These are phyloP conservation scores for Dacryopinax primogenitus DNA, from an alignment of 768 basidiomycete species.

Conservation along the genomic window DNA sequence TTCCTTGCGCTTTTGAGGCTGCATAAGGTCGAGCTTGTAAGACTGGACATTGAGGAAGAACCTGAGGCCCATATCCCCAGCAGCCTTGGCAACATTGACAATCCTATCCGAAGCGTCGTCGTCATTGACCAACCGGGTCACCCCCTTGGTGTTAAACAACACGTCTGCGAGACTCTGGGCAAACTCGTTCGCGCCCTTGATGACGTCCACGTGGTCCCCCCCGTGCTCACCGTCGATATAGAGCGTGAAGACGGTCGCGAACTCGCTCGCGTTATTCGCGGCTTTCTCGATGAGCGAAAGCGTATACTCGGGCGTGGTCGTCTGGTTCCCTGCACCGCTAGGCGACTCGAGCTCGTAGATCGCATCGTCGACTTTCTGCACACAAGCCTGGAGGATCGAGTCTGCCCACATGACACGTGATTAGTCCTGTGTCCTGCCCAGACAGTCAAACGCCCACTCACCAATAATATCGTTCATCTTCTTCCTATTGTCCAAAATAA, in stretches of 20 bases:
- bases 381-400: slow-evolving; percentile 90
- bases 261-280: slow-evolving; percentile 86
- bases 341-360: slow-evolving; percentile 97
- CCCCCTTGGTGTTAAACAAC: slow-evolving; percentile 84
- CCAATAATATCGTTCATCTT: slow-evolving; percentile 96
- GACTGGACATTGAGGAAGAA: slow-evolving; percentile 95
- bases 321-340: slow-evolving; percentile 83
- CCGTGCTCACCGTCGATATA: slow-evolving; percentile 76
- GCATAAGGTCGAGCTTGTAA: slow-evolving; percentile 76
- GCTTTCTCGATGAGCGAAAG: slow-evolving; percentile 98
- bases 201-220: slow-evolving; percentile 93
- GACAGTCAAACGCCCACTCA: slow-evolving; percentile 24
- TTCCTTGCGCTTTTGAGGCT: slow-evolving; percentile 53
- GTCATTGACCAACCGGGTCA: slow-evolving; percentile 80
- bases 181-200: slow-evolving; percentile 92
- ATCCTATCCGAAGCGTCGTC: slow-evolving; percentile 91
- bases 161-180: slow-evolving; percentile 90
- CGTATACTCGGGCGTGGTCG: slow-evolving; percentile 97
- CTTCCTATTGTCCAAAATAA: slow-evolving; percentile 93
- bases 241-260: slow-evolving; percentile 86
- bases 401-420: slow-evolving; percentile 46
- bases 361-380: slow-evolving; percentile 92
- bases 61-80: slow-evolving; percentile 78
- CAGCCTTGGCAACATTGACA: slow-evolving; percentile 62
- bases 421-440: background rate